A percentile compares a stretch with the other conserved stretches of the same genome.
Conservation (phyloP, 108 stramenopile genomes). For the Nannochloropsis oceanica region DNA sequence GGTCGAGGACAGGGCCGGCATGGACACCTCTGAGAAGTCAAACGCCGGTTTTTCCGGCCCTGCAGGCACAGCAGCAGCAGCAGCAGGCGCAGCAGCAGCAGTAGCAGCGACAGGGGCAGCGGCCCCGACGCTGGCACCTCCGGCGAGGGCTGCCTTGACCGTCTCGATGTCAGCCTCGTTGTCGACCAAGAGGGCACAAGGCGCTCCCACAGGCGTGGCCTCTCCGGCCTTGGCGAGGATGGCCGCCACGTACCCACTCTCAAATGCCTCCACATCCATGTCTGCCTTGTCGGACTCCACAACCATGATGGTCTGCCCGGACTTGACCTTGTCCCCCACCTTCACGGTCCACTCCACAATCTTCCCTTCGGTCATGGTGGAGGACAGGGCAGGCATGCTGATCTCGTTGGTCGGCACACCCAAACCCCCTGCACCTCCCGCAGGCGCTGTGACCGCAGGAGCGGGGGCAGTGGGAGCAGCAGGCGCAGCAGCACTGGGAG, state of each 20-base stretch:
- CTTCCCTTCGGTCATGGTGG: conserved; percentile 94
- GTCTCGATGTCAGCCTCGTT: not conserved
- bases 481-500: not conserved
- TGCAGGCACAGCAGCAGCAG: not conserved
- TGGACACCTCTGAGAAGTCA: conserved; percentile 35
- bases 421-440: not conserved
- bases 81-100: not conserved
- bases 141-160: not conserved
- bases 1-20: conserved; percentile 86
- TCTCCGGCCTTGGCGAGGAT: conserved; percentile 13
- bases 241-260: conserved; percentile 21
- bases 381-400: conserved; percentile 88
- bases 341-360: conserved; percentile 77
- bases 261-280: conserved; percentile 90
- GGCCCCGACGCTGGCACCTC: not conserved
- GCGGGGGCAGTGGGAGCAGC: not conserved
- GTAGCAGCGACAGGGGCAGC: not conserved
- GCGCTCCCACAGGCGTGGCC: not conserved
- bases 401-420: conserved; percentile 31
- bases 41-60: not conserved
- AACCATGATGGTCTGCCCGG: conserved; percentile 79
- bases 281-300: conserved; percentile 89
- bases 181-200: not conserved
- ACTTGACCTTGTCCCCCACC: conserved; percentile 61
- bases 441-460: not conserved